These are phyloP conservation scores for Pseudohalonectria lignicola DNA, from an alignment of 2,329 filamentous ascomycete genomes.

Conservation along the genomic window DNA sequence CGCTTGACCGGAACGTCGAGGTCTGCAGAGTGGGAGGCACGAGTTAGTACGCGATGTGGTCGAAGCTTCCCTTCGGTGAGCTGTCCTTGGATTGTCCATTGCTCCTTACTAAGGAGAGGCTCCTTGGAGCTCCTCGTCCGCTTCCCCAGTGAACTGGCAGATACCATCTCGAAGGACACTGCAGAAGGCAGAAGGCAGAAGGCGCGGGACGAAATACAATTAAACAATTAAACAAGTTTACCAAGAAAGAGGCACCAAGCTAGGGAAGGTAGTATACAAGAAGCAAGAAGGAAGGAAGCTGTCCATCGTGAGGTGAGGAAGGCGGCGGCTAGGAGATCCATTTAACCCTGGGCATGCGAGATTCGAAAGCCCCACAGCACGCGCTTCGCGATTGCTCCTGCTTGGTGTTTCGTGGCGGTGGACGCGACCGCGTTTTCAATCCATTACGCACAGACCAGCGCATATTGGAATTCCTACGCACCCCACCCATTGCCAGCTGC, in stretches of 20 bases:
- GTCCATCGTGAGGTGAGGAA: neutral
- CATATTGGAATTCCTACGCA: too few species aligned
- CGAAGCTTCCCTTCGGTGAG: too few species aligned
- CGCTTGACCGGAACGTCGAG: slow-evolving; percentile 29
- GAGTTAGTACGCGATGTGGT: too few species aligned
- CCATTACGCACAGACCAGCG: slow-evolving; percentile 1
- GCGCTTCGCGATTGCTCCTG: neutral
- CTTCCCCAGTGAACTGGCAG: slow-evolving; percentile 17
- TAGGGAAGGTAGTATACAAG: too few species aligned
- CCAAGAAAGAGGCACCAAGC: too few species aligned
- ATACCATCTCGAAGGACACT: slow-evolving; percentile 13
- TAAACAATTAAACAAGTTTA: too few species aligned
- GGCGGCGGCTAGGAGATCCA: neutral
- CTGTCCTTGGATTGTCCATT: too few species aligned
- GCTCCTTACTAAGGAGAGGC: slow-evolving; percentile 6
- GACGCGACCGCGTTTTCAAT: neutral
- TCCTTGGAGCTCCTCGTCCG: slow-evolving; percentile 15
- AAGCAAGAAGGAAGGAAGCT: neutral
- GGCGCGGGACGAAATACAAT: too few species aligned
- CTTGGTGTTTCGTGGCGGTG: too few species aligned
- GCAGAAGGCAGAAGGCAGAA: neutral
- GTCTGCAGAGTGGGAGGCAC: too few species aligned
- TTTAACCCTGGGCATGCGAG: neutral
- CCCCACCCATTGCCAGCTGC: too few species aligned
- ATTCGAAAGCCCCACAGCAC: slow-evolving; percentile 1